A percentile compares a stretch with the other conserved stretches of the same genome.
Conservation (phyloP, 441 rosid genomes). For the Rhodomyrtus psidioides region DNA sequence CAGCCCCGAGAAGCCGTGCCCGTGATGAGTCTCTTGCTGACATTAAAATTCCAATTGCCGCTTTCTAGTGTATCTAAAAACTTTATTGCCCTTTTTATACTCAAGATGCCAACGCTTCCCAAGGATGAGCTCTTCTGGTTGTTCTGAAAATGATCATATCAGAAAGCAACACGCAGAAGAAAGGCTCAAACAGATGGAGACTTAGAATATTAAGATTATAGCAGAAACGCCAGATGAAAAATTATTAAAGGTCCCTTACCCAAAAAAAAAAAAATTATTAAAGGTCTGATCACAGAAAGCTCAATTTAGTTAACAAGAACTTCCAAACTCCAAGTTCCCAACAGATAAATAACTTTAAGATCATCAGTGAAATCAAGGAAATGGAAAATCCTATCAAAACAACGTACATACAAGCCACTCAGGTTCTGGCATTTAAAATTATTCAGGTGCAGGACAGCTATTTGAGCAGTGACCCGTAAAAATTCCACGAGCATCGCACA, state of each 20-base stretch:
- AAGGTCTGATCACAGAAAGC: neutral
- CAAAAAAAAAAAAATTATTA: neutral
- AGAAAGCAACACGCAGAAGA: neutral
- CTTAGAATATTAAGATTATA: neutral
- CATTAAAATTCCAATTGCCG: conserved; percentile 67
- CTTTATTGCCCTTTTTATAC: conserved; percentile 65
- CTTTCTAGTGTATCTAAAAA: conserved; percentile 76
- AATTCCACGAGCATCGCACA: neutral
- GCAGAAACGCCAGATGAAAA: neutral
- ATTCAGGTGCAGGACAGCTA: neutral
- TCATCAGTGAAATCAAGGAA: neutral
- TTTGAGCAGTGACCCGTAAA: neutral
- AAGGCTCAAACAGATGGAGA: neutral
- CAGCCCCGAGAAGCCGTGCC: conserved; percentile 42
- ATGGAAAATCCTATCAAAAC: neutral
- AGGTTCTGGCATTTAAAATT: neutral
- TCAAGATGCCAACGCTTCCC: conserved; percentile 55
- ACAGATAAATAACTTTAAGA: neutral
- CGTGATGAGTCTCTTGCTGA: conserved; percentile 37
- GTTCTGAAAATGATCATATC: conserved; percentile 14
- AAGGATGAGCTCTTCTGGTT: conserved; percentile 46
- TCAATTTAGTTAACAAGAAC: neutral
- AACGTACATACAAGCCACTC: neutral
- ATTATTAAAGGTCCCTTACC: neutral
- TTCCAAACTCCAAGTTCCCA: neutral